Conservation (phyloP, 768 basidiomycete genomes). For the Strobilomyces dryophilus region DNA sequence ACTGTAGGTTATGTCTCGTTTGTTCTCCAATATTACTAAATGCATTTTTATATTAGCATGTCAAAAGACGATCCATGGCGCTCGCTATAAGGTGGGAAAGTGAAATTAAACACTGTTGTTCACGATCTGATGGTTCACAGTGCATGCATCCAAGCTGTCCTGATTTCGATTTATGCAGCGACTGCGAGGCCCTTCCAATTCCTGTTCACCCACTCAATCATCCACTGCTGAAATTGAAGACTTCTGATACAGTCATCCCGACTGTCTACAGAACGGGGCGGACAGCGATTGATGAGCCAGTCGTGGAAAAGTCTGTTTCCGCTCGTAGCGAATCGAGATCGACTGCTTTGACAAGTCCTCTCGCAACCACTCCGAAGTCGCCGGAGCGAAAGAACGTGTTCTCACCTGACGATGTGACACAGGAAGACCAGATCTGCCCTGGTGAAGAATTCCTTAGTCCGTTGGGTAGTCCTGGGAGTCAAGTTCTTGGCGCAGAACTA, state of each 20-base stretch:
- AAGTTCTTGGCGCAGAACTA: background rate
- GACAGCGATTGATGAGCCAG: conserved; percentile 1
- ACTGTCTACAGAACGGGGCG: conserved; percentile 33
- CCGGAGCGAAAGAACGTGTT: background rate
- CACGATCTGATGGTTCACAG: conserved; percentile 32
- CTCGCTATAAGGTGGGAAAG: conserved; percentile 64
- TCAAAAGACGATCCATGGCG: conserved; percentile 47
- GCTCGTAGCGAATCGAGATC: background rate
- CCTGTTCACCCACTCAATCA: conserved; percentile 68
- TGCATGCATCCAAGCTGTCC: conserved; percentile 77
- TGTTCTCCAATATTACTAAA: background rate
- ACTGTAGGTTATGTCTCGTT: conserved; percentile 33
- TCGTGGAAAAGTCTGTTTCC: background rate
- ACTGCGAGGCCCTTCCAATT: conserved; percentile 79
- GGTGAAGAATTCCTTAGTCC: conserved; percentile 26
- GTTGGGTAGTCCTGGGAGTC: conserved; percentile 14
- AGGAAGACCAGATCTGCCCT: background rate
- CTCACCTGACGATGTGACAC: background rate
- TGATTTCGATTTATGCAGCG: conserved; percentile 77
- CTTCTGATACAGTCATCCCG: conserved; percentile 45
- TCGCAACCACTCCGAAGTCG: background rate
- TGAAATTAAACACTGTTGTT: conserved; percentile 1
- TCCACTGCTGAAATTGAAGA: conserved; percentile 71
- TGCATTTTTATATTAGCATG: conserved; percentile 36
- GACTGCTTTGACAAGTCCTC: background rate